Evolutionary conservation across 305 asterid genomes (phyloP).

Genomic region (Striga hermonthica): DNA sequence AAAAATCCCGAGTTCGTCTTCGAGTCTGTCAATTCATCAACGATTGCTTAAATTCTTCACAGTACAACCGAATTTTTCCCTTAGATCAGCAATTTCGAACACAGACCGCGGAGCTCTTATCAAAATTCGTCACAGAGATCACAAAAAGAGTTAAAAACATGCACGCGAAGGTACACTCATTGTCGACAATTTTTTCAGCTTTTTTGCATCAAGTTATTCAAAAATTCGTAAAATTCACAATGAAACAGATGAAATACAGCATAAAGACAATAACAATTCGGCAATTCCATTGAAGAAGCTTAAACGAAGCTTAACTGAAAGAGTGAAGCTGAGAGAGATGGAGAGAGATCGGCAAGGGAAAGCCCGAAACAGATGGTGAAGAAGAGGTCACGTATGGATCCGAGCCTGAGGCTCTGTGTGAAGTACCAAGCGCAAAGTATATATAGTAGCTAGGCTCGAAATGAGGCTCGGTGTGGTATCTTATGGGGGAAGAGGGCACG

Average conservation of each 20-base stretch:
- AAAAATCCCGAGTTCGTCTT: slow-evolving; percentile 1
- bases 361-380: slow-evolving; percentile 35
- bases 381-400: slow-evolving; percentile 40
- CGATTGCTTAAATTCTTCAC: slow-evolving; percentile 1
- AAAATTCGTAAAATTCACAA: background rate
- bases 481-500: background rate
- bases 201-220: slow-evolving; percentile 8
- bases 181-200: slow-evolving; percentile 1
- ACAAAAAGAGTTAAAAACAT: background rate
- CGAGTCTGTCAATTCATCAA: slow-evolving; percentile 24
- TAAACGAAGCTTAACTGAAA: slow-evolving; percentile 11
- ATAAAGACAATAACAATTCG: background rate
- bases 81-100: slow-evolving; percentile 16
- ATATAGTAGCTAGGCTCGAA: slow-evolving; percentile 15
- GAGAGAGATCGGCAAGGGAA: slow-evolving; percentile 31
- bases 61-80: background rate
- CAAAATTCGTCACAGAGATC: slow-evolving; percentile 31
- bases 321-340: slow-evolving; percentile 27
- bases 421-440: background rate
- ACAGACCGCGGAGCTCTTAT: background rate
- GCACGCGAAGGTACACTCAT: background rate
- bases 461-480: slow-evolving; percentile 1
- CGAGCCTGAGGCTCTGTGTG: slow-evolving; percentile 38
- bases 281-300: slow-evolving; percentile 18
- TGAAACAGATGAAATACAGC: background rate